Base-by-base conservation (phyloP, 2,329 filamentous ascomycete species). In the Trematosphaeria pertusa region DNA sequence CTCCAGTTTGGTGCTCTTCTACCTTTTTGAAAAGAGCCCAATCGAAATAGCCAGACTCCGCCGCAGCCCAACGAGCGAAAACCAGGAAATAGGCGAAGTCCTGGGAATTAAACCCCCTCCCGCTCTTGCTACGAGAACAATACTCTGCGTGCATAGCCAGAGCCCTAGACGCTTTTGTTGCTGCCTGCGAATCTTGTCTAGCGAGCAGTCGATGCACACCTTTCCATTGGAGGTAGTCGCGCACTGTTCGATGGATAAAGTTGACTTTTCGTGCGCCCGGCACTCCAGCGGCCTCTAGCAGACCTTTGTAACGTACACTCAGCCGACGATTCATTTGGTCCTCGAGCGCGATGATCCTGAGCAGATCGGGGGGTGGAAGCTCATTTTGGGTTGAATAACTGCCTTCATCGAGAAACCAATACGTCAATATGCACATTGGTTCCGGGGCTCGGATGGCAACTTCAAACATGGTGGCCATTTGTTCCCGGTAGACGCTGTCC, bases 381-480 rank as follows among this genome's bases (percentile, higher is more conserved):
- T 6, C 6, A 6, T 8, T 8, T 7, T 8, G 8, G 8, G 7
- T 17, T 6, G 11, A 14, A 8, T 34, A 14, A 14, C 14, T 34
- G 4, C 11, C 31, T 10, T 49, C 36, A 14, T 50, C 48, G 2
- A 55, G 34, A 33, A 52, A 42, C 31, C 36, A 48, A 32, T 50
- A 55, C 6, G 21, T 35, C 4, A 52, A 2, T 5, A 49, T 18
- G 7, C 22, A 46, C 0, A 57, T 30, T 7, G 52, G 43, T 5
- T 48, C 28, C 0, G 33, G 21, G 2, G 46, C 30, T 2, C 39
- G 39, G 3, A 47, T 12, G 7, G 47, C 43, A 2, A 50, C 36
- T 5, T 36, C 11, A 5, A 58, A 56, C 3, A 42, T 42, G 5
- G 12, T 17, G 6, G 53, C 44, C 46, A 56, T 54, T 17, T 38